phyloP scores from a whole-genome alignment of 2,329 filamentous ascomycete genomes.

The Paraphaeosphaeria minitans region DNA sequence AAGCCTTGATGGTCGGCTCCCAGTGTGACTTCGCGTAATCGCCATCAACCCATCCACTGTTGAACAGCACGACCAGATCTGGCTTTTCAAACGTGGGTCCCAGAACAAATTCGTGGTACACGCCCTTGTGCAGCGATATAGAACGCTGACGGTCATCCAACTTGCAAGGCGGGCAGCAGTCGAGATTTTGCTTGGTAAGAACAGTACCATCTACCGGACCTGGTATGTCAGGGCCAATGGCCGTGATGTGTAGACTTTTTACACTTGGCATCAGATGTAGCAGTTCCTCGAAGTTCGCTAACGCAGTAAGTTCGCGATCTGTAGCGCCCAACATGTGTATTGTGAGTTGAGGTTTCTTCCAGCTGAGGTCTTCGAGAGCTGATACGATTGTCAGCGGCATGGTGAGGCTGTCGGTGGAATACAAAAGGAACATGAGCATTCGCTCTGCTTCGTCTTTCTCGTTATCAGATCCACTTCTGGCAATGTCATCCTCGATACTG shows the following conservation, averaged over 20 bases:
- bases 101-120: conserved; percentile 24
- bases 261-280: conserved; percentile 21
- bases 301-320: conserved; percentile 22
- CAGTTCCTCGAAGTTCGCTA: conserved; percentile 24
- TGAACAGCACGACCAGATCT: conserved; percentile 25
- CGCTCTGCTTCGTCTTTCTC: conserved; percentile 20
- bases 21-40: conserved; percentile 23
- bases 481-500: conserved; percentile 4
- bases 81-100: conserved; percentile 18
- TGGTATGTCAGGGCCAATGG: conserved; percentile 15
- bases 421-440: conserved; percentile 25
- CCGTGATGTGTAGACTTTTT: conserved; percentile 19
- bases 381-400: conserved; percentile 26
- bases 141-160: conserved; percentile 14
- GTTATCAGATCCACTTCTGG: conserved; percentile 1
- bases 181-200: conserved; percentile 14
- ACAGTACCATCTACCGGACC: conserved; percentile 7
- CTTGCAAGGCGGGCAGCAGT: conserved; percentile 21
- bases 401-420: conserved; percentile 23
- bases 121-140: conserved; percentile 18
- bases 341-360: conserved; percentile 10
- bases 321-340: conserved; percentile 25
- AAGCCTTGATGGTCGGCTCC: conserved; percentile 20
- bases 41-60: conserved; percentile 24
- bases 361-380: conserved; percentile 22